phyloP scores from a whole-genome alignment of 495 filamentous ascomycete genomes.

The Daldinia grandis region DNA sequence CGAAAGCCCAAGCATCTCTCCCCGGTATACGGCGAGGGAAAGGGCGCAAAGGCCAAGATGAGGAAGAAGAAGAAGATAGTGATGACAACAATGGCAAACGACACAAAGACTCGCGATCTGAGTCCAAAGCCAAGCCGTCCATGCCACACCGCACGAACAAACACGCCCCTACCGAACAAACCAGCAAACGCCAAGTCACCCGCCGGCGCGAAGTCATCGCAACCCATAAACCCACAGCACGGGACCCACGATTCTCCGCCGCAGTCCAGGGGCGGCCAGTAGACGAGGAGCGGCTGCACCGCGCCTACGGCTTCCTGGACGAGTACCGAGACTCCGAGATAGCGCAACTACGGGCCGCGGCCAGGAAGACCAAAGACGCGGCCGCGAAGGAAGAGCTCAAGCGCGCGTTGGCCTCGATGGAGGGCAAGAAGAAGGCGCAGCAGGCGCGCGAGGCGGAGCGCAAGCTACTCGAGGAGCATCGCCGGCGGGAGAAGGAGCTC shows the following conservation, averaged over 20 bases:
- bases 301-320: conserved; percentile 85
- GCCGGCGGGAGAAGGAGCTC: conserved; percentile 81
- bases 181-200: conserved; percentile 82
- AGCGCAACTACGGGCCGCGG: conserved; percentile 68
- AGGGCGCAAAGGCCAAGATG: conserved; percentile 48
- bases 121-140: conserved; percentile 42
- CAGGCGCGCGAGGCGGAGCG: conserved; percentile 65
- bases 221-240: conserved; percentile 60
- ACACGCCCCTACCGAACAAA: conserved; percentile 83
- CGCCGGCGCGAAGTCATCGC: conserved; percentile 76
- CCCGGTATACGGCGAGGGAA: conserved; percentile 35
- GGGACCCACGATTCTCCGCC: conserved; percentile 90
- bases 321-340: conserved; percentile 85
- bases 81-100: conserved; percentile 10
- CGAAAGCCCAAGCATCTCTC: conserved; percentile 80
- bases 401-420: conserved; percentile 70
- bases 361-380: conserved; percentile 72
- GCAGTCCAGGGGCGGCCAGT: conserved; percentile 46
- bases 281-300: conserved; percentile 64
- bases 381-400: conserved; percentile 69
- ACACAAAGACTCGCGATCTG: conserved; percentile 24
- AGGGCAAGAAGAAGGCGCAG: conserved; percentile 73
- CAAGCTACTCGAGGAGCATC: conserved; percentile 63
- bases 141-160: conserved; percentile 70
- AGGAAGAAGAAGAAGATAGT: conserved; percentile 27